These are phyloP conservation scores for Solanum phureja DNA, from an alignment of 257 asterid genomes.

Conservation along the genomic window DNA sequence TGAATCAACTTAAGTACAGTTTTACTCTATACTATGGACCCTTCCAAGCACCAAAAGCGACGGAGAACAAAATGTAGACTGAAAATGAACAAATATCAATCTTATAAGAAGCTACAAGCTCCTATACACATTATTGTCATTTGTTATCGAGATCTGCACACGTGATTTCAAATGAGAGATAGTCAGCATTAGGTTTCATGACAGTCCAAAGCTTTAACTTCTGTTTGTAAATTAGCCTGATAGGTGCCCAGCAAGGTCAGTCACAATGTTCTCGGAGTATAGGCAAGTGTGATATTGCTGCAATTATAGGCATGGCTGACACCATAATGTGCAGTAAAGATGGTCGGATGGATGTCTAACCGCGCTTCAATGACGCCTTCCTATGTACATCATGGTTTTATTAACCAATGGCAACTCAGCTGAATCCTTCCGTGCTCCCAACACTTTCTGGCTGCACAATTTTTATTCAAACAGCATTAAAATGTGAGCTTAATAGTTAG, in stretches of 20 bases:
- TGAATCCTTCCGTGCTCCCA: conserved; percentile 38
- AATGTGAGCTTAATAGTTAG: not conserved
- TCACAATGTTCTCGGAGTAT: not conserved
- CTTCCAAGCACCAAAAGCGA: not conserved
- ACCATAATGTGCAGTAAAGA: conserved; percentile 1
- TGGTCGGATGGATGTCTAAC: conserved; percentile 33
- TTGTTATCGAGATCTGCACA: conserved; percentile 2
- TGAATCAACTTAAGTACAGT: not conserved
- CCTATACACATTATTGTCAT: conserved; percentile 21
- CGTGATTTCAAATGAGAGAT: not conserved
- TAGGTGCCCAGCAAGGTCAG: conserved; percentile 6
- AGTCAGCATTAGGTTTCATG: not conserved
- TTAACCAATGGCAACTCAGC: conserved; percentile 85
- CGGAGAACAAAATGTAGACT: not conserved
- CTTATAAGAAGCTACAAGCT: not conserved
- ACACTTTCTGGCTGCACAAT: conserved; percentile 52
- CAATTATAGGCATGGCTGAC: not conserved
- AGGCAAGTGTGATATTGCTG: not conserved
- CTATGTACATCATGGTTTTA: conserved; percentile 68
- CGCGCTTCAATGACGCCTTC: conserved; percentile 41
- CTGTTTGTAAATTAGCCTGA: conserved; percentile 28
- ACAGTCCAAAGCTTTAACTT: conserved; percentile 15
- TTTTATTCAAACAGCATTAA: not conserved
- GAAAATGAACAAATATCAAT: not conserved
- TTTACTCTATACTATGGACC: not conserved